Conservation (phyloP, 1,284 basidiomycete species). For the Boletus sp. region DNA sequence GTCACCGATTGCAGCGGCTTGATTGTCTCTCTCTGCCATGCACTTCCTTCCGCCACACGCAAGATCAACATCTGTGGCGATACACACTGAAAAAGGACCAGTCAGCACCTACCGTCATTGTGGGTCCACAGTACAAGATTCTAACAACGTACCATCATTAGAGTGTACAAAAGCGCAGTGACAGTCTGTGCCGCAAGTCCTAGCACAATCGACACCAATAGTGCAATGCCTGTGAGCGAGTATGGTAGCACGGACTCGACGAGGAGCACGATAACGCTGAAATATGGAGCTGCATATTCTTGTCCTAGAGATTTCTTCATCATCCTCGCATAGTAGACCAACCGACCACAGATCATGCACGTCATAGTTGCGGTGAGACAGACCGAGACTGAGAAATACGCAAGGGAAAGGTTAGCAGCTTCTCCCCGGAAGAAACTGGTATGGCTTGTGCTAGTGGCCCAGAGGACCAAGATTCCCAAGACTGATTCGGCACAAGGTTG, state of each 20-base stretch:
- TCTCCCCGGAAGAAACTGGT: constrained; percentile 4
- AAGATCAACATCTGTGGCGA: constrained; percentile 22
- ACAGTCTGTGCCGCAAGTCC: no score
- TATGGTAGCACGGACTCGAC: constrained; percentile 20
- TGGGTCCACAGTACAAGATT: no score
- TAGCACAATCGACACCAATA: constrained; percentile 6
- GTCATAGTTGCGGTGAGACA: constrained; percentile 6
- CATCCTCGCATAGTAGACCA: neutral
- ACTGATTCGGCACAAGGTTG: neutral
- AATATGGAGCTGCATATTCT: constrained; percentile 4
- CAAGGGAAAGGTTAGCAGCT: constrained; percentile 2
- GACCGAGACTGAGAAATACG: constrained; percentile 11
- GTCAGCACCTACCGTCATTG: neutral
- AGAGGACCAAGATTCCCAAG: constrained; percentile 6
- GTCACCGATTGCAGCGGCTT: no score
- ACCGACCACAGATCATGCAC: constrained; percentile 13
- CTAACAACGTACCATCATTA: constrained; percentile 8
- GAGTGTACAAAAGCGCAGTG: no score
- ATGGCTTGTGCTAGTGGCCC: neutral
- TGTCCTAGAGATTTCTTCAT: neutral
- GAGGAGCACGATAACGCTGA: constrained; percentile 3
- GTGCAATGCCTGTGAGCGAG: constrained; percentile 12
- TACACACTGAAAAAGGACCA: constrained; percentile 11
- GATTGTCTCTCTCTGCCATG: no score
- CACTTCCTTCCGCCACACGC: constrained; percentile 14